Conservation (phyloP, 108 stramenopile genomes). For the Conticribra guillardii region DNA sequence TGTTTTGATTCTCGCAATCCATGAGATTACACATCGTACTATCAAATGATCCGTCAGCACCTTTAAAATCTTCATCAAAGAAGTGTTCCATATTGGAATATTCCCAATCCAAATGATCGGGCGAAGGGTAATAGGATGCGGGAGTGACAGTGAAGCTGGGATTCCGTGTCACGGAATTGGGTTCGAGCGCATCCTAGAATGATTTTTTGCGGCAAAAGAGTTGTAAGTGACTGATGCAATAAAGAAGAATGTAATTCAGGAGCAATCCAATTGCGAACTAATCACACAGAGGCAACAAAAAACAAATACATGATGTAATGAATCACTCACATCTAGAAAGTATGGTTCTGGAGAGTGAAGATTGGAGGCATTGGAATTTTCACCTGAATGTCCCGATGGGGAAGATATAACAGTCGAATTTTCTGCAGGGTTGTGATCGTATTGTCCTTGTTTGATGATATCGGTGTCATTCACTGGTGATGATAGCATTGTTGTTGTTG, state of each 20-base stretch:
- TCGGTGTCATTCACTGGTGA: background rate
- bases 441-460: background rate
- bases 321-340: background rate
- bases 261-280: background rate
- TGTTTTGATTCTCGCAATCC: background rate
- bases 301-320: background rate
- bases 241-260: background rate
- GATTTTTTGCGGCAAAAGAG: background rate
- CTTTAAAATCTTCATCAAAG: constrained; percentile 5
- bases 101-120: constrained; percentile 11
- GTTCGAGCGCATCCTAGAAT: too few relatives aligned
- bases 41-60: background rate
- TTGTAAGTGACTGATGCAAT: background rate
- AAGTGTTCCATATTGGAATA: constrained; percentile 15
- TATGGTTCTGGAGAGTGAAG: background rate
- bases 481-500: background rate
- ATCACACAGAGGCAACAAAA: background rate
- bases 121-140: background rate
- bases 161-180: background rate
- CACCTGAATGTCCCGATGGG: background rate
- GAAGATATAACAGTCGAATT: background rate
- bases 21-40: too few relatives aligned
- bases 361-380: too few relatives aligned
- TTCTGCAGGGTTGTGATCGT: too few relatives aligned
- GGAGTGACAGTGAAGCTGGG: background rate